phyloP scores from a whole-genome alignment of 192 early-diverging fungal genomes.

The Coemansia nantahalensis region DNA sequence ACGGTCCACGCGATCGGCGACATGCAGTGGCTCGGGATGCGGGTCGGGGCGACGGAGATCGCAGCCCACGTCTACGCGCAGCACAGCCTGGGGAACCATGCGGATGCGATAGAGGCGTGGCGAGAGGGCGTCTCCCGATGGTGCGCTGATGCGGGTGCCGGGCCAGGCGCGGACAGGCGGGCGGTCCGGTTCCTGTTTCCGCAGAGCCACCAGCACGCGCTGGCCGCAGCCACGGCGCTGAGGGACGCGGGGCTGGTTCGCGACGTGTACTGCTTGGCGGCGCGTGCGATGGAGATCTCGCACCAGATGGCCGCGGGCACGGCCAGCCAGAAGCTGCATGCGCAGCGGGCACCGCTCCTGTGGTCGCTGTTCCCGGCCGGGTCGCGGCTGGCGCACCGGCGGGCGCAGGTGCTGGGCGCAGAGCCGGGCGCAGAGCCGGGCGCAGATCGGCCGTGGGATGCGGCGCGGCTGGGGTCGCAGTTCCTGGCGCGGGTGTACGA shows the following conservation, averaged over 20 bases:
- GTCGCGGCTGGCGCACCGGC: background rate
- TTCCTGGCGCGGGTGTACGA: slow-evolving; percentile 17
- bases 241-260: slow-evolving; percentile 14
- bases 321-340: background rate
- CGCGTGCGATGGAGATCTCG: slow-evolving; percentile 6
- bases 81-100: slow-evolving; percentile 7
- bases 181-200: slow-evolving; percentile 15
- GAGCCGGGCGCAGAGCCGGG: background rate
- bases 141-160: background rate
- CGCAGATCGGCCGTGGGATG: slow-evolving; percentile 21
- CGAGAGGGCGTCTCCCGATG: slow-evolving; percentile 1
- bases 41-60: slow-evolving; percentile 39
- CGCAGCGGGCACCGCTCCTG: slow-evolving; percentile 7
- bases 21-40: slow-evolving; percentile 25
- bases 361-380: slow-evolving; percentile 12
- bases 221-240: slow-evolving; percentile 28
- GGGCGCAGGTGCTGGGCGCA: background rate
- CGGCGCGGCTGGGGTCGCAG: slow-evolving; percentile 22
- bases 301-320: background rate
- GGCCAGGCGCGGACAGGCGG: background rate
- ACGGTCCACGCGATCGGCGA: slow-evolving; percentile 23
- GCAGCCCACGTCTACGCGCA: slow-evolving; percentile 17
- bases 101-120: slow-evolving; percentile 20
- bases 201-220: slow-evolving; percentile 32
- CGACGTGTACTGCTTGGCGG: slow-evolving; percentile 15